Evolutionary conservation across 2,329 filamentous ascomycete species (phyloP), one percentile per base, ranked within the genome.

Genomic region (Colletotrichum lupini): DNA sequence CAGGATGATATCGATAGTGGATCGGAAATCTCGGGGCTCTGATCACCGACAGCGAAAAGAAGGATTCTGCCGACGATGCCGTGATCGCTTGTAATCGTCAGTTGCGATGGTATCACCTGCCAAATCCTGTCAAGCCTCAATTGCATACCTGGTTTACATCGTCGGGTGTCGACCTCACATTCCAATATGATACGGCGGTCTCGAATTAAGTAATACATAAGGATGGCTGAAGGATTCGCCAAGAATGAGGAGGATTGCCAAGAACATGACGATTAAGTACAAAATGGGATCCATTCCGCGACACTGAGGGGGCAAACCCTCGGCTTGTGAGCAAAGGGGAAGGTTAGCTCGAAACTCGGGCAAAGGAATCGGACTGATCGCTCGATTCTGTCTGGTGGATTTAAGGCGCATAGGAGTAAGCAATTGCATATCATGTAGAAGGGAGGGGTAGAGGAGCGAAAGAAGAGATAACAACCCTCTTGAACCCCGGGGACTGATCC

Each of bases 231-330:
- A 72, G 70, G 70, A 72, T 72, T 49, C 35, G 70, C 66, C 59
- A 63, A 64, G 59, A 28, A 19, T 1, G 4, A 57, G n/a, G 19
- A 72, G 70, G 70, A 72, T 72, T 19, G 70, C 70, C 70, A 69
- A 72, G 70, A 56, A 32, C 16, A 26, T 46, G 59, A 60, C 19
- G 24, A 55, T 37, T 55, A 8, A 46, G 22, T 30, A 58, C 53
- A 4, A 35, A 30, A n/a, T 4, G 1, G 32, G 53, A 63, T 53
- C 26, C n/a, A 59, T 55, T 42, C 9, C 26, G 52, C 53, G 30
- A 59, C 1, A 5, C 5, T n/a, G 37, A 30, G 22, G 19, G 30
- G 3, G 1, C 19, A 9, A 19, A 8, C 5, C 14, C 4, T 11
- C 4, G 19, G 28, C 24, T 52, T 14, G 16, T 16, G 14, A 30